phyloP scores from a whole-genome alignment of 495 filamentous ascomycete species.

The Umbilicaria muhlenbergii region DNA sequence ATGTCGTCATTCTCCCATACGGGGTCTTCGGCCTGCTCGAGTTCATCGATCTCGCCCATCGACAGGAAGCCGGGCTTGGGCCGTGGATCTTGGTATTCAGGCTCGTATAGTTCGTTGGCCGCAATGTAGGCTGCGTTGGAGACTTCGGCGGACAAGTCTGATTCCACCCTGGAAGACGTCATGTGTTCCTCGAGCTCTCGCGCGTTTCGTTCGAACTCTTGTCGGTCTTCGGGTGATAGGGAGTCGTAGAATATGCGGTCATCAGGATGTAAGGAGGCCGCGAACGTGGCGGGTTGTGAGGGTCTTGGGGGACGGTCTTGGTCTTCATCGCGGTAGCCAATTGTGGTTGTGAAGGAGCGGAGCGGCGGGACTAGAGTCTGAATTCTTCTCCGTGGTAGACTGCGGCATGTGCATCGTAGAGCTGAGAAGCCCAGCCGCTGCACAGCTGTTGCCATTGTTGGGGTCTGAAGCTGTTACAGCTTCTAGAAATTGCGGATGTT shows the following conservation, averaged over 20 bases:
- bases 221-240: slow-evolving; percentile 30
- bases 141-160: slow-evolving; percentile 7
- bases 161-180: slow-evolving; percentile 8
- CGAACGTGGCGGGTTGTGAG: neutral
- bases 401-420: slow-evolving; percentile 10
- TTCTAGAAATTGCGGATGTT: neutral
- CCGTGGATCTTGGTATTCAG: neutral
- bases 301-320: slow-evolving; percentile 17
- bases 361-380: slow-evolving; percentile 9
- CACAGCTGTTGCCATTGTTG: slow-evolving; percentile 22
- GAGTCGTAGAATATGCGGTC: slow-evolving; percentile 31
- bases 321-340: slow-evolving; percentile 21
- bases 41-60: slow-evolving; percentile 36
- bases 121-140: slow-evolving; percentile 4
- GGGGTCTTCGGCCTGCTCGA: slow-evolving; percentile 35
- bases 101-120: neutral
- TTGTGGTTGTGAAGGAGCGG: slow-evolving; percentile 27
- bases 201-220: slow-evolving; percentile 14
- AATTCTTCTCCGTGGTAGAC: slow-evolving; percentile 5
- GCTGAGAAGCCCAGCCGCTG: slow-evolving; percentile 16
- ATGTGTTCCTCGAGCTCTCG: slow-evolving; percentile 9
- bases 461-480: neutral
- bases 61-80: slow-evolving; percentile 30
- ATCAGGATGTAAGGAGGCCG: slow-evolving; percentile 18
- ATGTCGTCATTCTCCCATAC: slow-evolving; percentile 69